Percentiles rank a stretch among this genome's conserved stretches.
Conservation (phyloP, 768 basidiomycete species). For the Tulasnella sp. region DNA sequence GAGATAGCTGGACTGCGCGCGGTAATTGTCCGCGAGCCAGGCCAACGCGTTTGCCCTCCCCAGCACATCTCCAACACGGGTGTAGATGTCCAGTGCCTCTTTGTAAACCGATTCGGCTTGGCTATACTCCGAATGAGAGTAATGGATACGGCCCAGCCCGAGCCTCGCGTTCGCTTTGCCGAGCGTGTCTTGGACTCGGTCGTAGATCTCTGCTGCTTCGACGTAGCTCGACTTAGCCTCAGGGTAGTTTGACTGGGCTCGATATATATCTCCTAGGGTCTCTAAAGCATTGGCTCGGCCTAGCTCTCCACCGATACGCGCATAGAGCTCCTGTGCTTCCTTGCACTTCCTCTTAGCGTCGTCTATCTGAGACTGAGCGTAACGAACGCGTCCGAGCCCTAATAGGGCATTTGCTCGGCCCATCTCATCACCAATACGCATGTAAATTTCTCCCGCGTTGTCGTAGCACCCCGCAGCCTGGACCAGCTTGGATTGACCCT, state of each 20-base stretch:
- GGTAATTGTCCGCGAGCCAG: not conserved
- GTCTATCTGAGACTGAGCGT: not conserved
- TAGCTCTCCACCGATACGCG: slow-evolving; percentile 1
- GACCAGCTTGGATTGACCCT: not conserved
- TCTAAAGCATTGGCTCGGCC: not conserved
- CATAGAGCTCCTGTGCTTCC: not conserved
- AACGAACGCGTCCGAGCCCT: not conserved
- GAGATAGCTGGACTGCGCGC: not conserved
- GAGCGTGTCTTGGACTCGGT: not conserved
- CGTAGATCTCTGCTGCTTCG: not conserved
- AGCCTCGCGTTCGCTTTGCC: not conserved
- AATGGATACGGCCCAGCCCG: not conserved
- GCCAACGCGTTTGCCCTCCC: not conserved
- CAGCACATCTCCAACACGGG: not conserved
- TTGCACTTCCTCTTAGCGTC: not conserved
- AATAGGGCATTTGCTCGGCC: not conserved
- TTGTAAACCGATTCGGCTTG: not conserved
- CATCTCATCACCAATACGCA: not conserved
- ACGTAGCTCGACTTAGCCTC: not conserved
- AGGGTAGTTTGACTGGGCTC: not conserved
- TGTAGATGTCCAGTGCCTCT: not conserved
- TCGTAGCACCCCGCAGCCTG: not conserved
- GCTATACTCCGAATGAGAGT: not conserved
- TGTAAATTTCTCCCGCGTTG: not conserved
- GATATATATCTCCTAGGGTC: not conserved